Percentiles rank a stretch among this genome's conserved stretches.
phyloP scores from a whole-genome alignment of 2,329 filamentous ascomycete genomes.

The Colletotrichum eleusines region DNA sequence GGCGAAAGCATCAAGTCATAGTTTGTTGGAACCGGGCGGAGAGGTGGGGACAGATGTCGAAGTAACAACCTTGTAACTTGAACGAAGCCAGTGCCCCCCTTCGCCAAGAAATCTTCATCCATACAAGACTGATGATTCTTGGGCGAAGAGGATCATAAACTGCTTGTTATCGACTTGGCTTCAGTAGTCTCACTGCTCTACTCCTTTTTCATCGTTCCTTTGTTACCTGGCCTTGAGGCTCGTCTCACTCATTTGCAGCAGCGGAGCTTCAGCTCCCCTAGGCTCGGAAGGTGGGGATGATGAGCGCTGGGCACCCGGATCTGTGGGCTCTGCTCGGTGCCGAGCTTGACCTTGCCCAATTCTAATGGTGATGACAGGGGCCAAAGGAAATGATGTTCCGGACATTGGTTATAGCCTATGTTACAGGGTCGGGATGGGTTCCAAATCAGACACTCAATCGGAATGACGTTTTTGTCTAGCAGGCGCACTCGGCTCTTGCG shows the following conservation, averaged over 20 bases:
- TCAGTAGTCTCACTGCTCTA: no score
- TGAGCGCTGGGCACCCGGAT: slow-evolving; percentile 63
- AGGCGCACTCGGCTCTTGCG: background rate
- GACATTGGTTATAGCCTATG: slow-evolving; percentile 47
- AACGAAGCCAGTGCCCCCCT: background rate
- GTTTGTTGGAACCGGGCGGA: background rate
- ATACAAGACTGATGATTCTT: no score
- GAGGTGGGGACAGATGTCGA: no score
- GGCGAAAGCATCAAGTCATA: background rate
- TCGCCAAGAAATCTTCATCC: no score
- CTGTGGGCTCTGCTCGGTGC: slow-evolving; percentile 46
- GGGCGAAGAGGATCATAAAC: fast-evolving
- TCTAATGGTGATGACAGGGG: slow-evolving; percentile 44
- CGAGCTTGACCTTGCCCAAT: no score
- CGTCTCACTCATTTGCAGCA: background rate
- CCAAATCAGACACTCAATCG: slow-evolving; percentile 49
- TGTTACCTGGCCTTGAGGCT: background rate
- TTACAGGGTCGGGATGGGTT: slow-evolving; percentile 52
- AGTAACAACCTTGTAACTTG: background rate
- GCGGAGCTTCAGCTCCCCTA: no score
- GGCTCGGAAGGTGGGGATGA: slow-evolving; percentile 43
- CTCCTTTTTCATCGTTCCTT: background rate
- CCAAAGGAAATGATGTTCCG: slow-evolving; percentile 51
- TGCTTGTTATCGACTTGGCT: background rate
- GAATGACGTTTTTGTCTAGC: slow-evolving; percentile 47